A percentile compares a stretch with the other conserved stretches of the same genome.
These are phyloP conservation scores for Fusarium xylarioides DNA, from an alignment of 2,329 filamentous ascomycete species.

Conservation along the genomic window DNA sequence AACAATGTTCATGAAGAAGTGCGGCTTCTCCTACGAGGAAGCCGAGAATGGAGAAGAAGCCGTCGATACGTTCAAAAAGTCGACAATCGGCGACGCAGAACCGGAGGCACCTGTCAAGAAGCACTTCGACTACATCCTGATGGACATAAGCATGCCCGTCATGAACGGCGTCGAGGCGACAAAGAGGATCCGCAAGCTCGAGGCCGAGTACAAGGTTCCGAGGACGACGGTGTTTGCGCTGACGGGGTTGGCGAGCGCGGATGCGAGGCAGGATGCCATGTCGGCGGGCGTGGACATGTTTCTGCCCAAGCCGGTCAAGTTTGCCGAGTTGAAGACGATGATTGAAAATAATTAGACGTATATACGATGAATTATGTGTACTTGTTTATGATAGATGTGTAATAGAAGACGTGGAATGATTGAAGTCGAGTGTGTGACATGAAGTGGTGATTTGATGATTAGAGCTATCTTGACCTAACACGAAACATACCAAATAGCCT, in stretches of 20 bases:
- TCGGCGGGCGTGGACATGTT: constrained; percentile 60
- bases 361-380: constrained; percentile 15
- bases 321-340: constrained; percentile 52
- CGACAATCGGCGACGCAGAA: constrained; percentile 18
- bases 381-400: constrained; percentile 4
- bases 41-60: constrained; percentile 59
- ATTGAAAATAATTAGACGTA: constrained; percentile 29
- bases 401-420: neutral
- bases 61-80: constrained; percentile 52
- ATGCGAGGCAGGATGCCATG: constrained; percentile 59
- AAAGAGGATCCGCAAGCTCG: constrained; percentile 57
- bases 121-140: constrained; percentile 50
- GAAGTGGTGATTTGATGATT: neutral
- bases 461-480: fast-evolving
- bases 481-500: fast-evolving
- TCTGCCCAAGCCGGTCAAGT: constrained; percentile 60
- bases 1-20: constrained; percentile 54
- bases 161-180: constrained; percentile 62
- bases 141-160: constrained; percentile 66
- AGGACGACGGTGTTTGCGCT: constrained; percentile 61
- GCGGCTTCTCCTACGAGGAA: constrained; percentile 52
- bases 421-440: neutral
- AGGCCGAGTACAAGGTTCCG: constrained; percentile 51
- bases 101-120: neutral
- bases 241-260: constrained; percentile 60